phyloP scores from a whole-genome alignment of 2,329 filamentous ascomycete genomes.

The Fusarium torulosum region DNA sequence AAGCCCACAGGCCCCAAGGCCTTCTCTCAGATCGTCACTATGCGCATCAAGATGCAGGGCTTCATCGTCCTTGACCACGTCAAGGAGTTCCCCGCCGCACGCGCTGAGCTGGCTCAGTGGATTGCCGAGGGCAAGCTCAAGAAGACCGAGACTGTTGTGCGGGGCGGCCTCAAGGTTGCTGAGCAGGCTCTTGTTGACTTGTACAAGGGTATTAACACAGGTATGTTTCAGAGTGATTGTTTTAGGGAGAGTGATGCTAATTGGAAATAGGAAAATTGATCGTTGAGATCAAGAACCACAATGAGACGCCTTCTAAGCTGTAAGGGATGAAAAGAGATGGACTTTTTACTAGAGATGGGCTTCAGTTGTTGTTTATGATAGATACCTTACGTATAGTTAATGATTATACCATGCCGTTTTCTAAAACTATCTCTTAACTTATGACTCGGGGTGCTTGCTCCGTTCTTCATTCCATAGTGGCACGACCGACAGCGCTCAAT shows the following conservation, averaged over 20 bases:
- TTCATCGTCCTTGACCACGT: slow-evolving; percentile 81
- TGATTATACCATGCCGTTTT: slow-evolving; percentile 32
- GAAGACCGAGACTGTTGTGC: slow-evolving; percentile 77
- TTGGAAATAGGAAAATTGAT: slow-evolving; percentile 32
- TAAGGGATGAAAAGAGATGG: slow-evolving; percentile 17
- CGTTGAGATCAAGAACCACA: slow-evolving; percentile 50
- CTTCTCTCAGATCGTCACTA: slow-evolving; percentile 65
- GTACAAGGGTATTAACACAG: slow-evolving; percentile 78
- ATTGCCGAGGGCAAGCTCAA: slow-evolving; percentile 78
- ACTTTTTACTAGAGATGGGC: slow-evolving; percentile 2
- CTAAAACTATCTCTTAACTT: too few relatives aligned
- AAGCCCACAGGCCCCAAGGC: slow-evolving; percentile 68
- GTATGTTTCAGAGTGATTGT: slow-evolving; percentile 59
- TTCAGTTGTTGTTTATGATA: slow-evolving; percentile 20
- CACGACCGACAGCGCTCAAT: too few relatives aligned
- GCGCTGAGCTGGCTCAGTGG: slow-evolving; percentile 75
- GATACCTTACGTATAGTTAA: slow-evolving; percentile 31
- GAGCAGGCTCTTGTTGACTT: slow-evolving; percentile 74
- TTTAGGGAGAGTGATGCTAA: not conserved
- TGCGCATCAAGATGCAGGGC: slow-evolving; percentile 74
- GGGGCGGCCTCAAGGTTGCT: slow-evolving; percentile 74
- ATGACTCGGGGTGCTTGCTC: not conserved
- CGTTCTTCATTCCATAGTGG: not conserved
- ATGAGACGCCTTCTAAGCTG: slow-evolving; percentile 50
- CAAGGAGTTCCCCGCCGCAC: slow-evolving; percentile 69